Conservation (phyloP, 768 basidiomycete species). For the Phylloporus rhodoxanthus region DNA sequence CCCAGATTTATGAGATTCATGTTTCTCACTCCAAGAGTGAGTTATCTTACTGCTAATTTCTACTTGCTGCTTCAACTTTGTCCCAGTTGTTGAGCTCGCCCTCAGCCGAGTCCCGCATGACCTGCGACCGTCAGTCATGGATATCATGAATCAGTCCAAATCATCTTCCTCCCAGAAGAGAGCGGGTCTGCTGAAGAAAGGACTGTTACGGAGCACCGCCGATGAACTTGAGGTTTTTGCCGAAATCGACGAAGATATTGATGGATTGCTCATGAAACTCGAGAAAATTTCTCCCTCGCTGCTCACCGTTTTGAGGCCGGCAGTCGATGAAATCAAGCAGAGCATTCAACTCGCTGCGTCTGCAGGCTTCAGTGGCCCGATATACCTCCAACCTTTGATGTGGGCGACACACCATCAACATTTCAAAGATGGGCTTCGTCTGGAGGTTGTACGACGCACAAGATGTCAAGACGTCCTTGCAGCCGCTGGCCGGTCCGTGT, state of each 20-base stretch:
- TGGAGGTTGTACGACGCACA: slow-evolving; percentile 65
- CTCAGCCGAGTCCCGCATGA: slow-evolving; percentile 57
- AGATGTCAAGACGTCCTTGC: slow-evolving; percentile 70
- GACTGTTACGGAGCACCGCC: slow-evolving; percentile 55
- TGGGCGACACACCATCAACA: slow-evolving; percentile 55
- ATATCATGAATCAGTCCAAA: slow-evolving; percentile 62
- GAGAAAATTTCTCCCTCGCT: slow-evolving; percentile 58
- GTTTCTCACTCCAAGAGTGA: slow-evolving; percentile 73
- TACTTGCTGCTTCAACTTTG: slow-evolving; percentile 1
- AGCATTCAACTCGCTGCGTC: slow-evolving; percentile 54
- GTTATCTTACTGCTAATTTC: slow-evolving; percentile 18
- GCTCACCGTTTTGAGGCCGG: slow-evolving; percentile 41
- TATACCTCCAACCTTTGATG: slow-evolving; percentile 72
- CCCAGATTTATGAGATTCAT: slow-evolving; percentile 65
- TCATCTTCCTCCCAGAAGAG: slow-evolving; percentile 65
- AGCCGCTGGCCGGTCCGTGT: slow-evolving; percentile 67
- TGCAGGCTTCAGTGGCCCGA: slow-evolving; percentile 57
- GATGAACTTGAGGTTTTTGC: slow-evolving; percentile 72
- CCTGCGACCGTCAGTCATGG: slow-evolving; percentile 50
- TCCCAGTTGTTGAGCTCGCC: slow-evolving; percentile 58
- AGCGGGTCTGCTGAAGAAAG: slow-evolving; percentile 60
- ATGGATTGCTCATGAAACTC: slow-evolving; percentile 47
- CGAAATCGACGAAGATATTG: slow-evolving; percentile 61
- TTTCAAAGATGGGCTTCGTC: slow-evolving; percentile 68
- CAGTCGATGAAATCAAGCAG: slow-evolving; percentile 56